Conservation (phyloP, 225 moss, liverwort and hornwort genomes). For the Sphagnum tenellum region DNA sequence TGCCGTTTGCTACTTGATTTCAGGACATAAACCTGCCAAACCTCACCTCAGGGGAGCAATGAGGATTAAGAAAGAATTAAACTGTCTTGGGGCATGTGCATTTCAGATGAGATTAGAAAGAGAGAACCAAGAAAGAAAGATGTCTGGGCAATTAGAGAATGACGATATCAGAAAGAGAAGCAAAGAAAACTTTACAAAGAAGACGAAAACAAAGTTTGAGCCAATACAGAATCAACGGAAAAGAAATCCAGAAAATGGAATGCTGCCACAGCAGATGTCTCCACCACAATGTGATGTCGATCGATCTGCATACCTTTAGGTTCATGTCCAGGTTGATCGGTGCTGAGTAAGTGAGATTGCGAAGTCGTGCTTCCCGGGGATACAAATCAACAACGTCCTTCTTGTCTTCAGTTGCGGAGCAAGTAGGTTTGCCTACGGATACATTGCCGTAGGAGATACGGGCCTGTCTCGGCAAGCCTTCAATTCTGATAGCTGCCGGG, state of each 20-base stretch:
- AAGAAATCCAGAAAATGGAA: too few species aligned
- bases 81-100: too few species aligned
- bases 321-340: slow-evolving; percentile 49
- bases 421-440: slow-evolving; percentile 22
- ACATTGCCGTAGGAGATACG: slow-evolving; percentile 32
- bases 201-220: too few species aligned
- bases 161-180: neutral
- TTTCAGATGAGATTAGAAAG: neutral
- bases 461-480: slow-evolving; percentile 32
- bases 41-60: neutral
- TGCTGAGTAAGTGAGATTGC: slow-evolving; percentile 74
- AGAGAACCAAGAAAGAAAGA: neutral
- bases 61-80: too few species aligned
- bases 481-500: slow-evolving; percentile 26
- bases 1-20: slow-evolving; percentile 9
- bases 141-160: neutral
- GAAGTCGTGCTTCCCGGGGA: slow-evolving; percentile 72
- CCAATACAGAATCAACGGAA: too few species aligned
- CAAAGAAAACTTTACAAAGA: too few species aligned
- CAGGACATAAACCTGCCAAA: slow-evolving; percentile 32
- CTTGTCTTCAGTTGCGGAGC: slow-evolving; percentile 11
- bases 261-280: neutral
- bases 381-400: slow-evolving; percentile 19
- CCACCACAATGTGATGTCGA: too few species aligned
- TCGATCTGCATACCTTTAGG: slow-evolving; percentile 35